Evolutionary conservation across 2,329 filamentous ascomycete species (phyloP), one percentile per base, ranked within the genome.

Genomic region (Cercospora sojina): DNA sequence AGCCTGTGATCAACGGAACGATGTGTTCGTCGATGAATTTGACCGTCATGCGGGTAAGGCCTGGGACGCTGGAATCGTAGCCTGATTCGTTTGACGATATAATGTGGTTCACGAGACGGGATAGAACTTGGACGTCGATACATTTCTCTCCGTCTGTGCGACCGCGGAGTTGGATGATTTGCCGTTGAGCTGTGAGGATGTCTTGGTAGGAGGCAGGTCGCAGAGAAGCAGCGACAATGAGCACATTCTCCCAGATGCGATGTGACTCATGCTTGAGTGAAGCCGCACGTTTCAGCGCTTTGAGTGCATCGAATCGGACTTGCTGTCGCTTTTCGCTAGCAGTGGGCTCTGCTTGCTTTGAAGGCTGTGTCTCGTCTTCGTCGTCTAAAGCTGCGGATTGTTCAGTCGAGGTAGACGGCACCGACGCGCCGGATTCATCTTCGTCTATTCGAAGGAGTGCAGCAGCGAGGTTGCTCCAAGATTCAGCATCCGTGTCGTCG

Each of bases 201-300:
- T 97, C 92, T 0, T 83, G 78, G 75, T 92, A 88, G 0, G 90
- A 87, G 0, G 91, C 90, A 0, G 94, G 93, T 0, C 84, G 85
- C 29, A 95, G 86, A 1, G 92, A 91, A 0, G 91, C 87, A 0
- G 91, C 90, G 23, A 98, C 89, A 0, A 93, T 95, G 65, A 99
- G 86, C 16, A 98, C 90, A 74, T 99, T 99, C 76, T 96, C 92
- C 94, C 94, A 98, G 77, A 99, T 97, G 72, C 92, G 89, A 85
- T 90, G 91, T 80, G 94, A 94, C 73, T 93, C 89, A 78, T 92
- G 86, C 59, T 96, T 92, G 25, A 97, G 86, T 4, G 87, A 85
- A 0, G 93, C 92, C 9, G 93, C 95, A 69, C 91, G 90, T 76
- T 96, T 95, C 79, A 96, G 92, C 0, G 95, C 94, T 5, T 86